Evolutionary conservation across 768 basidiomycete species (phyloP).

Genomic region (Russula abietina): DNA sequence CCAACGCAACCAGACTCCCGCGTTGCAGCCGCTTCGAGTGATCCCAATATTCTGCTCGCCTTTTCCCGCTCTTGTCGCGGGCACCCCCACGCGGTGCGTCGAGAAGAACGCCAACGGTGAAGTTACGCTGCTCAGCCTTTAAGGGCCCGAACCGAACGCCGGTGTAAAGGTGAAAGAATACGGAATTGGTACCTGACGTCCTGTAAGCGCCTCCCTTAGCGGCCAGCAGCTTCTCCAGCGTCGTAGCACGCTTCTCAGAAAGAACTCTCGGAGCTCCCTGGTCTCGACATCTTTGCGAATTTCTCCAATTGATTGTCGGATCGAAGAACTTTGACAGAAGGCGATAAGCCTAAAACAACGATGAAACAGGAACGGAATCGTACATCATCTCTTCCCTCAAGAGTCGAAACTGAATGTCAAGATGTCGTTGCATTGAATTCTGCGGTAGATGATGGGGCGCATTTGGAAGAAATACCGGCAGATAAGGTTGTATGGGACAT

Average conservation of each 20-base stretch:
- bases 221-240: conserved; percentile 40
- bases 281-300: conserved; percentile 22
- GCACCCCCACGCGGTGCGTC: conserved; percentile 54
- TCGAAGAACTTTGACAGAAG: conserved; percentile 17
- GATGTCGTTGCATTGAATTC: conserved; percentile 55
- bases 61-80: conserved; percentile 34
- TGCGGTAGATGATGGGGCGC: conserved; percentile 58
- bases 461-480: conserved; percentile 53
- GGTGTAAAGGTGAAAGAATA: conserved; percentile 62
- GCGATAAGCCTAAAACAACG: neutral
- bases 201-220: conserved; percentile 55
- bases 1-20: conserved; percentile 60
- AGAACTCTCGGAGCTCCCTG: neutral
- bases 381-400: conserved; percentile 68
- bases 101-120: conserved; percentile 43
- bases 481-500: conserved; percentile 43
- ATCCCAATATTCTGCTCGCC: conserved; percentile 56
- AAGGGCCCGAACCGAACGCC: conserved; percentile 43
- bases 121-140: conserved; percentile 44
- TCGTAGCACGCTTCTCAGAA: conserved; percentile 30
- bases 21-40: conserved; percentile 52
- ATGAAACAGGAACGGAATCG: conserved; percentile 23
- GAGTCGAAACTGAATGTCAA: conserved; percentile 72
- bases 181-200: conserved; percentile 39
- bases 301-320: conserved; percentile 23